Evolutionary conservation across 2,329 filamentous ascomycete species (phyloP), one percentile per base, ranked within the genome.

Genomic region (Bisporella sp.): DNA sequence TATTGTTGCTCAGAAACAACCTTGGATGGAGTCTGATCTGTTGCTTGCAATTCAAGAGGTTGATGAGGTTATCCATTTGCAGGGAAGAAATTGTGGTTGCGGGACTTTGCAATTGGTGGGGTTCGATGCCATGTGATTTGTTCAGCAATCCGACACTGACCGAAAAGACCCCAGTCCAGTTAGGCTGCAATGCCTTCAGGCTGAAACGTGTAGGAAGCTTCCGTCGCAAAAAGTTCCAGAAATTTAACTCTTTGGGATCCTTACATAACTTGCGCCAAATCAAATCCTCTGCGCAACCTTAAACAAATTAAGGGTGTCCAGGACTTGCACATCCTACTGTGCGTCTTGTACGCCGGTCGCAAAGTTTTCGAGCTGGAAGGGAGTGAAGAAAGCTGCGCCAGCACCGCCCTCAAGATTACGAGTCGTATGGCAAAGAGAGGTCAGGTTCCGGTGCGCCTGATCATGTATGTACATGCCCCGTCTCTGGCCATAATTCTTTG

Each of bases 241-340:
- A 49, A 49, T 46, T 49, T 49, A 52, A 52, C 37, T 52, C 13
- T 52, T 49, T 52, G 40, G 43, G 47, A 49, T 47, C 40, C 42
- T 40, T 50, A 46, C 41, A 53, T 49, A 47, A 44, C 48, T 50
- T 53, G 45, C 44, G 47, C 40, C n/a, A 53, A 53, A 49, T 50
- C 32, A 51, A 51, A 51, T 48, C 41, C 41, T 41, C 41, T 32
- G 40, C 4, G 41, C 40, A 51, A 30, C 45, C 31, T 47, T 40
- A 47, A 51, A 51, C n/a, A n/a, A n/a, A n/a, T n/a, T n/a, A n/a
- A n/a, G n/a, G n/a, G n/a, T n/a, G 48, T 50, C 48, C 43, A 45
- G 41, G 28, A 49, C 35, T 46, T 50, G 41, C 43, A 46, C 33
- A 46, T n/a, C n/a, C n/a, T n/a, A n/a, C 49, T 52, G 41, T 48